These are phyloP conservation scores for Leishmania mexicana DNA, from an alignment of 208 protist genomes.

Conservation along the genomic window DNA sequence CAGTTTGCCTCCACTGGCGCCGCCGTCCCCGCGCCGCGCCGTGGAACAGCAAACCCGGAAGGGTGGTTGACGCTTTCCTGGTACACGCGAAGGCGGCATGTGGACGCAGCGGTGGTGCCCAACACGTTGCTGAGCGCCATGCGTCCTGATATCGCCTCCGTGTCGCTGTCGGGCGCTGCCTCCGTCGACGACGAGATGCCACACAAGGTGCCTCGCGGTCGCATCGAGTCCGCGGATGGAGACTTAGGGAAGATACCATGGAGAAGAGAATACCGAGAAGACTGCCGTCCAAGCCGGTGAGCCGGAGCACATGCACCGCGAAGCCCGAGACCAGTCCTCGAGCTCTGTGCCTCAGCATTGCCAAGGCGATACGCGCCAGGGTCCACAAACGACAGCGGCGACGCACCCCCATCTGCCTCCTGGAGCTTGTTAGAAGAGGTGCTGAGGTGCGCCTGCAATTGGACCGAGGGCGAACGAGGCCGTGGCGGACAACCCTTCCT, in stretches of 20 bases:
- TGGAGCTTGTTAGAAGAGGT: neutral
- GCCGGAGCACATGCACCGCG: neutral
- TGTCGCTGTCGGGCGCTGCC: neutral
- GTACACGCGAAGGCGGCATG: conserved; percentile 16
- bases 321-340: neutral
- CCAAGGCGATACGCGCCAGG: neutral
- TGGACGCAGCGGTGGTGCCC: neutral
- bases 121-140: neutral
- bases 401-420: neutral
- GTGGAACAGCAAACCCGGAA: conserved; percentile 23
- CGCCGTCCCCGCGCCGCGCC: conserved; percentile 15
- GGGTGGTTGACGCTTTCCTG: conserved; percentile 17
- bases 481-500: neutral
- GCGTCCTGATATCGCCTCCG: neutral
- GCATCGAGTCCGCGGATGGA: neutral
- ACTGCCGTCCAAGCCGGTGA: neutral
- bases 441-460: neutral
- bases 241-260: neutral
- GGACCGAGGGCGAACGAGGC: neutral
- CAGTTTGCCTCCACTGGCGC: conserved; percentile 5
- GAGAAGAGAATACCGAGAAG: neutral
- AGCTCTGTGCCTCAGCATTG: neutral
- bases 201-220: neutral
- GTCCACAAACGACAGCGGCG: neutral
- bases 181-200: neutral